Percentiles rank a stretch among this genome's conserved stretches.
Evolutionary conservation across 148 eudicot species (phyloP).

Genomic region (Rhododendron simsii): DNA sequence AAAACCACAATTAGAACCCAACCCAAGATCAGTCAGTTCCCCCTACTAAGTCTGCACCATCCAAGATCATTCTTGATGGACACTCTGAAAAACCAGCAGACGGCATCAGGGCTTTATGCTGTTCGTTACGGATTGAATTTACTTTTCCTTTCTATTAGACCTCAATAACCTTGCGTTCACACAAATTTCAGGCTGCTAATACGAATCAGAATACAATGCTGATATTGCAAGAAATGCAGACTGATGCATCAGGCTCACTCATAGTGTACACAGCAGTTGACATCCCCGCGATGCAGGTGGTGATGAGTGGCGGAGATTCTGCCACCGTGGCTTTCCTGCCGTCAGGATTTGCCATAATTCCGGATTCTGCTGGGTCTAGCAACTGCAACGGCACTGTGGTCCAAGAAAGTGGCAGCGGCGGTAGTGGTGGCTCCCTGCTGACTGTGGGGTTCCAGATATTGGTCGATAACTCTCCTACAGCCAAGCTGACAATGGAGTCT

Average conservation of each 20-base stretch:
- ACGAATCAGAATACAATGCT: slow-evolving; percentile 24
- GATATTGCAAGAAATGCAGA: slow-evolving; percentile 44
- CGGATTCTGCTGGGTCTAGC: slow-evolving; percentile 20
- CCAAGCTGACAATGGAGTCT: slow-evolving; percentile 62
- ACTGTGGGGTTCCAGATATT: slow-evolving; percentile 69
- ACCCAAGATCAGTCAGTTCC: too few species aligned
- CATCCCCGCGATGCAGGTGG: slow-evolving; percentile 21
- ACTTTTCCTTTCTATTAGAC: not conserved
- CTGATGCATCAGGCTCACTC: slow-evolving; percentile 35
- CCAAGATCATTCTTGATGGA: too few species aligned
- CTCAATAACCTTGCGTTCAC: not conserved
- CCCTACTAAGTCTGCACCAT: too few species aligned
- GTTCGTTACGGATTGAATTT: not conserved
- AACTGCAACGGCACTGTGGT: too few species aligned
- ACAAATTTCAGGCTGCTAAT: slow-evolving; percentile 16
- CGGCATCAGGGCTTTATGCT: not conserved
- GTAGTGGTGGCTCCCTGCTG: slow-evolving; percentile 40
- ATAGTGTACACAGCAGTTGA: slow-evolving; percentile 39
- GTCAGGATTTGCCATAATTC: slow-evolving; percentile 67
- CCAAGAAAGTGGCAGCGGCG: not conserved
- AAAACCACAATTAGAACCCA: too few species aligned
- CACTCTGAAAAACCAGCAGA: too few species aligned
- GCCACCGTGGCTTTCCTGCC: slow-evolving; percentile 52
- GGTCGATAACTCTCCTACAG: slow-evolving; percentile 40
- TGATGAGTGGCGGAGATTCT: slow-evolving; percentile 45